Evolutionary conservation across 164 flowering plant species (phyloP).

Genomic region (Cinnamomum micranthum): DNA sequence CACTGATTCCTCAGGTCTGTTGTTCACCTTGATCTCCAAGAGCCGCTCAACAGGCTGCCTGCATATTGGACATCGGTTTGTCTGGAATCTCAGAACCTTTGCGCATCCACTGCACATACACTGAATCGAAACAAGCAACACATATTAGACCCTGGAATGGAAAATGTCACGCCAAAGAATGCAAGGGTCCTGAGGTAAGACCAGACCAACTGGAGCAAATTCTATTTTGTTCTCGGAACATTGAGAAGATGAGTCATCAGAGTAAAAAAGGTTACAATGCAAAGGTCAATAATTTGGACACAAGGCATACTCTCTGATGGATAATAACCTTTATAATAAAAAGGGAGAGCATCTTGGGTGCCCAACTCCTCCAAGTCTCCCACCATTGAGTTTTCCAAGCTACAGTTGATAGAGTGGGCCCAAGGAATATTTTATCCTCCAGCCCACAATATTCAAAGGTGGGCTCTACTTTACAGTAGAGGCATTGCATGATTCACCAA

Average conservation of each 20-base stretch:
- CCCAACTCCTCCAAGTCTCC: no score
- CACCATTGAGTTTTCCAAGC: no score
- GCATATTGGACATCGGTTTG: conserved; percentile 92
- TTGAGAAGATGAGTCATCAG: background rate
- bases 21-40: conserved; percentile 77
- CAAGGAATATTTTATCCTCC: no score
- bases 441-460: no score
- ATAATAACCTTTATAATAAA: no score
- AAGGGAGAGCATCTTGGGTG: no score
- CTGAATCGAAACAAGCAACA: conserved; percentile 41
- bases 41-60: conserved; percentile 87
- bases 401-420: no score
- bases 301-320: no score
- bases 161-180: background rate
- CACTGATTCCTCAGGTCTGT: conserved; percentile 45
- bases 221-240: background rate
- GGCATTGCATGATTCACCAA: no score
- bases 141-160: background rate
- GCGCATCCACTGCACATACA: conserved; percentile 98
- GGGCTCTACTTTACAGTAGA: no score
- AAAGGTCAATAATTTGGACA: background rate
- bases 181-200: background rate
- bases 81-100: conserved; percentile 76
- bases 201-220: background rate
- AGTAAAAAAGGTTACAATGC: background rate